Percentiles rank a stretch among this genome's conserved stretches.
These are phyloP conservation scores for Nymphaea colorata DNA, from an alignment of 164 flowering plant species.

Conservation along the genomic window DNA sequence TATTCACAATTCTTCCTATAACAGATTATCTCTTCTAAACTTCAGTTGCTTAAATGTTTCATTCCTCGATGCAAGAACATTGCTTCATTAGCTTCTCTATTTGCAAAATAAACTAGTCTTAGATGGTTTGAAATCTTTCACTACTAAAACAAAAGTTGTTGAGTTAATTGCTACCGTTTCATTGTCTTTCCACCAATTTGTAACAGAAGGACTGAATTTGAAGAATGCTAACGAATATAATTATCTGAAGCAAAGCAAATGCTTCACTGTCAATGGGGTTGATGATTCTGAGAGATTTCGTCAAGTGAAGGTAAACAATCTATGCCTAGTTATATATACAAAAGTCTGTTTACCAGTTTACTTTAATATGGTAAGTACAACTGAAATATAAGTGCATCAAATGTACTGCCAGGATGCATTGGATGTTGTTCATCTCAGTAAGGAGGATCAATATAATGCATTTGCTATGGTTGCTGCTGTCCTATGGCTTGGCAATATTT, in stretches of 20 bases:
- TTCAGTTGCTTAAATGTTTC: too few species aligned
- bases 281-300: constrained; percentile 87
- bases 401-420: constrained; percentile 70
- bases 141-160: background rate
- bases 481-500: constrained; percentile 87
- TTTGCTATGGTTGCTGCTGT: constrained; percentile 98
- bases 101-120: background rate
- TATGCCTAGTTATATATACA: background rate
- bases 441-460: constrained; percentile 81
- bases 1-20: too few species aligned
- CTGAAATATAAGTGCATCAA: background rate
- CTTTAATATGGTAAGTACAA: background rate
- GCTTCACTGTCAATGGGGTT: constrained; percentile 65
- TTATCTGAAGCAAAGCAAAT: constrained; percentile 79
- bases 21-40: too few species aligned
- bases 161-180: background rate
- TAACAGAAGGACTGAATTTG: constrained; percentile 72
- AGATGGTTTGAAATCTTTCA: background rate
- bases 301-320: constrained; percentile 44
- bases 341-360: background rate
- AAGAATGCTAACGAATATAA: constrained; percentile 64
- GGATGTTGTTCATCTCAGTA: constrained; percentile 85
- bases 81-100: too few species aligned
- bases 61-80: too few species aligned
- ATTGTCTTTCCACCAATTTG: background rate